A percentile compares a stretch with the other conserved stretches of the same genome.
phyloP scores from a whole-genome alignment of 495 filamentous ascomycete genomes.

The Rostrohypoxylon terebratum region DNA sequence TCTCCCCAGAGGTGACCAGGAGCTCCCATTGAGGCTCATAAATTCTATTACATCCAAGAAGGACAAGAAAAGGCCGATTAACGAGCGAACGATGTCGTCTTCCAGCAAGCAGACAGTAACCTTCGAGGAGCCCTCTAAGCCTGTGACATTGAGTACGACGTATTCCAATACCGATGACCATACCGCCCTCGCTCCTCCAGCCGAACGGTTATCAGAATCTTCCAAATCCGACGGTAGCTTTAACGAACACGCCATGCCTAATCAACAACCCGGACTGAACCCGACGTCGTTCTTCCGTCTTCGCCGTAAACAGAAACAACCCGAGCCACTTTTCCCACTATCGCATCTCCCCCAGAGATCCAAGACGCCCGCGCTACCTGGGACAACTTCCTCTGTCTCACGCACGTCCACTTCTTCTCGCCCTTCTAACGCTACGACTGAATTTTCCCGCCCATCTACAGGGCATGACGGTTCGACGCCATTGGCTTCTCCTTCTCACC shows the following conservation, averaged over 20 bases:
- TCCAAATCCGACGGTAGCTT: conserved; percentile 90
- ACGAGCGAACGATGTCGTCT: conserved; percentile 57
- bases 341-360: conserved; percentile 78
- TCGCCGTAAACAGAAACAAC: conserved; percentile 80
- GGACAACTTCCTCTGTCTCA: conserved; percentile 50
- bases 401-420: conserved; percentile 45
- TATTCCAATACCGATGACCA: conserved; percentile 75
- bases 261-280: conserved; percentile 69
- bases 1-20: conserved; percentile 52
- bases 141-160: conserved; percentile 65
- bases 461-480: conserved; percentile 55
- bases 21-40: conserved; percentile 41
- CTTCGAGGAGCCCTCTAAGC: conserved; percentile 75
- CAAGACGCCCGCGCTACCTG: conserved; percentile 46
- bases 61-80: conserved; percentile 54
- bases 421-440: conserved; percentile 53
- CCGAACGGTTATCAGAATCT: conserved; percentile 86
- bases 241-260: conserved; percentile 76
- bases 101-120: conserved; percentile 62
- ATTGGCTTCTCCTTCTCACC: conserved; percentile 49
- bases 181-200: conserved; percentile 73
- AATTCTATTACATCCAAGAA: conserved; percentile 47
- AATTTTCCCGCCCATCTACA: conserved; percentile 65
- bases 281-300: conserved; percentile 83
- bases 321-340: conserved; percentile 79